Conservation (phyloP, 352 stramenopile genomes). For the Vaucheria bursata region DNA sequence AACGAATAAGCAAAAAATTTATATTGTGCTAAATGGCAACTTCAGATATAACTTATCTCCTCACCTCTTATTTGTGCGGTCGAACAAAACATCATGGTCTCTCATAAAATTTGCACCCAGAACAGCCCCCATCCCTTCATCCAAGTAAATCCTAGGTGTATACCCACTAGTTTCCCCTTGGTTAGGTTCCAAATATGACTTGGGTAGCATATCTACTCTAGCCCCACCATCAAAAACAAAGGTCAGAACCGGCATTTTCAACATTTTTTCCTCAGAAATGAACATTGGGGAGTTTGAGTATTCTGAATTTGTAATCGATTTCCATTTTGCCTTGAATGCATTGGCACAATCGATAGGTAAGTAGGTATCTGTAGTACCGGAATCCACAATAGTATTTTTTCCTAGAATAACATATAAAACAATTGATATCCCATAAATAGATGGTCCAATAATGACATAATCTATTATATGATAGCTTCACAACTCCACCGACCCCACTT, state of each 20-base stretch:
- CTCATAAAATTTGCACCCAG: conserved; percentile 70
- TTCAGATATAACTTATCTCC: not conserved
- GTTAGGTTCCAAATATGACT: conserved; percentile 61
- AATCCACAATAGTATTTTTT: conserved; percentile 64
- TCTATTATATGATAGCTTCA: no score
- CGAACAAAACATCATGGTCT: conserved; percentile 67
- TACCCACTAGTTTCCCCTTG: conserved; percentile 37
- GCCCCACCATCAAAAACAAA: conserved; percentile 55
- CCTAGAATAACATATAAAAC: conserved; percentile 16
- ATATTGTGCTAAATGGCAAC: not conserved
- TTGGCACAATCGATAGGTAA: conserved; percentile 45
- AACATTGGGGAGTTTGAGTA: not conserved
- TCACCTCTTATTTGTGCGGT: conserved; percentile 53
- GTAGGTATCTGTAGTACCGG: conserved; percentile 66
- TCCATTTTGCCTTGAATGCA: conserved; percentile 5
- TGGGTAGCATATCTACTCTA: conserved; percentile 56
- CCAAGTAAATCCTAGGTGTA: conserved; percentile 62
- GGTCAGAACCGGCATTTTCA: conserved; percentile 43
- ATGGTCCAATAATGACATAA: no score
- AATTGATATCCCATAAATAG: no score
- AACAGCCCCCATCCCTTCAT: conserved; percentile 56
- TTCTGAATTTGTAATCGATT: not conserved
- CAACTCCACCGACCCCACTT: no score
- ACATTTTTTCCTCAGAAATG: not conserved
- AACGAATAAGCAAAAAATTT: no score